These are phyloP conservation scores for Citropsis articulata DNA, from an alignment of 345 rosid species.

Conservation along the genomic window DNA sequence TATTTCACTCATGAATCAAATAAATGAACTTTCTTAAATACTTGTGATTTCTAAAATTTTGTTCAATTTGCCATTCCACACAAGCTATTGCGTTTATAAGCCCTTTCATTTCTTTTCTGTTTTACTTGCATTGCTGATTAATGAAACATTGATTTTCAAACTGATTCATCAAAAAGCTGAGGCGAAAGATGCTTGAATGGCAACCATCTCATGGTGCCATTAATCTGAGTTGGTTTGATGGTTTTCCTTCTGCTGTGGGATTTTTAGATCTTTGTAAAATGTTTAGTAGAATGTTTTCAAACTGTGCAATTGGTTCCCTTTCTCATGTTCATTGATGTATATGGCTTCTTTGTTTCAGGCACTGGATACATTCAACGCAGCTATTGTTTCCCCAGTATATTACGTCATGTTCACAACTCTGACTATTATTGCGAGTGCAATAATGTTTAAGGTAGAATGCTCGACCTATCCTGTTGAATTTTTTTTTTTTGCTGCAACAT, in stretches of 20 bases:
- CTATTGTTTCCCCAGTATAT: slow-evolving; percentile 86
- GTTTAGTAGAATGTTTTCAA: not conserved
- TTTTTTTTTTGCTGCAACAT: not conserved
- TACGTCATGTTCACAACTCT: slow-evolving; percentile 94
- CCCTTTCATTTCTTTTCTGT: not conserved
- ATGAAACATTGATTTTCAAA: not conserved
- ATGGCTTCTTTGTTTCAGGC: slow-evolving; percentile 44
- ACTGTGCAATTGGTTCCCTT: not conserved
- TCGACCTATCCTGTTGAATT: not conserved
- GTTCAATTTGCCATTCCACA: not conserved
- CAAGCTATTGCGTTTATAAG: not conserved
- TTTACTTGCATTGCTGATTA: no score
- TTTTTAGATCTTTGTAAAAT: not conserved
- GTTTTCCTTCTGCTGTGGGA: not conserved
- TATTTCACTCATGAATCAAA: not conserved
- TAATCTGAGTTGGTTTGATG: not conserved
- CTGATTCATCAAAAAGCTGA: not conserved
- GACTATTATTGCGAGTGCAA: slow-evolving; percentile 74
- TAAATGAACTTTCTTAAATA: not conserved
- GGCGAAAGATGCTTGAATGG: not conserved
- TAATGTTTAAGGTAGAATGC: slow-evolving; percentile 76
- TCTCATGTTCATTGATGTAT: not conserved
- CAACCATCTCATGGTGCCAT: slow-evolving; percentile 3
- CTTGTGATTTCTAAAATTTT: not conserved
- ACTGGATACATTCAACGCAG: slow-evolving; percentile 78